phyloP scores from a whole-genome alignment of 257 asterid genomes.

The Ilex aquifolium region DNA sequence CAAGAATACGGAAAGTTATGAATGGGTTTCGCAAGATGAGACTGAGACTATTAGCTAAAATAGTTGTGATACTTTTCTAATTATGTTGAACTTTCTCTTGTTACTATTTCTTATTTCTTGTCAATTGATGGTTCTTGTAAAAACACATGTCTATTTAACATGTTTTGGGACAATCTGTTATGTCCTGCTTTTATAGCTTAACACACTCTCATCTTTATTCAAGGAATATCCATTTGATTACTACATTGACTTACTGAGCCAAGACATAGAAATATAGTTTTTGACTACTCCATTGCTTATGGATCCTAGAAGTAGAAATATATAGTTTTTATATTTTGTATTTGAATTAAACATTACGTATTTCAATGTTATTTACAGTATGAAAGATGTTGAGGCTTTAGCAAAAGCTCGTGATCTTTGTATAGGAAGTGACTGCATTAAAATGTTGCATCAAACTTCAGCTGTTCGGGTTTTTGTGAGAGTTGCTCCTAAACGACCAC shows the following conservation, averaged over 20 bases:
- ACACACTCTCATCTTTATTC: constrained; percentile 8
- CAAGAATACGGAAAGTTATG: constrained; percentile 44
- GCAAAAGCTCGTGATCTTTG: constrained; percentile 82
- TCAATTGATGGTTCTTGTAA: too few relatives aligned
- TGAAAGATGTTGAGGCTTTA: constrained; percentile 67
- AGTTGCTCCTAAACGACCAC: constrained; percentile 98
- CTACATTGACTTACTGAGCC: neutral
- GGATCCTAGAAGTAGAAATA: too few relatives aligned
- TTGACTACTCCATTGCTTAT: too few relatives aligned
- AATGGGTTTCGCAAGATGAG: constrained; percentile 97
- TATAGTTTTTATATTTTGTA: too few relatives aligned
- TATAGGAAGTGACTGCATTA: constrained; percentile 89
- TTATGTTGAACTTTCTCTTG: too few relatives aligned
- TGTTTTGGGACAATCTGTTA: too few relatives aligned
- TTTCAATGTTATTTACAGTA: constrained; percentile 39
- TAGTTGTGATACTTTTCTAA: too few relatives aligned
- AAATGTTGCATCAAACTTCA: constrained; percentile 82
- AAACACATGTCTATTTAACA: too few relatives aligned
- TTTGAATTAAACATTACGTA: neutral
- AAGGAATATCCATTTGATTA: neutral
- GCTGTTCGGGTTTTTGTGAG: constrained; percentile 91
- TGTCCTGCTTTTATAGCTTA: neutral
- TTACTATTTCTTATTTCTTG: too few relatives aligned
- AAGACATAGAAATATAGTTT: too few relatives aligned
- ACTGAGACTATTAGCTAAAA: constrained; percentile 33